Evolutionary conservation across 2,329 filamentous ascomycete species (phyloP), one percentile per base, ranked within the genome.

Genomic region (Penicillium fuscoglaucum): DNA sequence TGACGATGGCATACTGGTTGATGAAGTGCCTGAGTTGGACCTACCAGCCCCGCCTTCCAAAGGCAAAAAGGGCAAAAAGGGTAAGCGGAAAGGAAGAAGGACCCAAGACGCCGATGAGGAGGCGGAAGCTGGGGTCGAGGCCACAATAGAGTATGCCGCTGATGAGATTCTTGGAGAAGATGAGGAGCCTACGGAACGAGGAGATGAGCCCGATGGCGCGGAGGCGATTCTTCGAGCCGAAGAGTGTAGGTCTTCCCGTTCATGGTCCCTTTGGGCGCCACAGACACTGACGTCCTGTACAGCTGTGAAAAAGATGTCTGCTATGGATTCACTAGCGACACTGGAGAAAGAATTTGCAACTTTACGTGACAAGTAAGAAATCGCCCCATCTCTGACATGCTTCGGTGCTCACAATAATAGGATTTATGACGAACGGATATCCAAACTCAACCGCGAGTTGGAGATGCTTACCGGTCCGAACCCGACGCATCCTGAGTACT

Each of bases 291-390:
- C 43, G 10, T n/a, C n/a, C 19, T 40, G 9, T 58, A 60, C 68
- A 93, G 90, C 90, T 64, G 85, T 90, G 68, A 87, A 87, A 70
- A 95, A 93, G 77, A 87, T 87, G 70, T 84, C 85, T 35, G 93
- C 93, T 0, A 88, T 93, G 70, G 90, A 92, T 56, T 87, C 91
- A 65, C 83, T 97, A 67, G 83, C 86, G 19, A 84, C 85, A 19
- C 89, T 99, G 44, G 93, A 98, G 72, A 89, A 89, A 73, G 90
- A 95, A 71, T 99, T 99, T 77, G 86, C 88, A 59, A 84, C 89
- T 19, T 90, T 98, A 70, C 86, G 92, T 68, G 92, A 83, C 66
- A 80, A 79, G 79, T 81, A 72, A 72, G 76, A 51, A n/a, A 19
- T 40, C 5, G n/a, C 21, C 15, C 8, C 28, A 29, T 52, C 35